Base-by-base conservation (phyloP, 225 moss, liverwort and hornwort genomes). In the Pseudisothecium myosuroides region DNA sequence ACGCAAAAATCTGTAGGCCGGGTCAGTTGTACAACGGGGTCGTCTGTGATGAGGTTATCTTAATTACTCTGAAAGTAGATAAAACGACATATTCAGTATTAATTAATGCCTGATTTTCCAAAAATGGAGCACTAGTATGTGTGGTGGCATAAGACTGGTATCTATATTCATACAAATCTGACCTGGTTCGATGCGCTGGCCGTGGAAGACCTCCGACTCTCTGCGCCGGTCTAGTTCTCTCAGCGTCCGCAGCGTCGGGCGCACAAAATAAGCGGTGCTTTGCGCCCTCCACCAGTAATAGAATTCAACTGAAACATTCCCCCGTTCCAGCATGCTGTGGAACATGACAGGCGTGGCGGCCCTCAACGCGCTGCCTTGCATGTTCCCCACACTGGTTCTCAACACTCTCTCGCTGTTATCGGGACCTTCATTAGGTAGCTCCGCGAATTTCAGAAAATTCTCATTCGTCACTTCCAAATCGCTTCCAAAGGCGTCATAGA, bases 261-360 rank as follows among this genome's bases (percentile, higher is more conserved):
- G 89, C 6, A 89, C 58, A 4, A 89, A 18, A 50, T 87, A 92
- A 32, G 92, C 85, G 10, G 39, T 2, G 59, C 85, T 52, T 61
- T 92, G 91, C 26, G 89, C 92, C 41, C 89, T 91, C 92, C 91
- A 92, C 91, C 91, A 91, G 58, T 91, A 90, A 73, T 62, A 92
- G 73, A 83, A 83, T 4, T 8, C 49, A 1, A 6, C 24, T n/a
- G 47, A 10, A 23, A 88, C 1, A 10, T 75, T 80, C 32, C 77
- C 86, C 6, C 49, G 59, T 22, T 90, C 17, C 56, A 90, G 36
- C 76, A 92, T 47, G 21, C 41, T 50, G 26, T 88, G 88, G 39
- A 92, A 90, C 90, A 82, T 81, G 18, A 37, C 10, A 50, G 92
- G 92, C 24, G 92, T 90, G 50, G 8, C 81, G n/a, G 6, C 1